Evolutionary conservation across 306 rosid genomes (phyloP), one percentile per base, ranked within the genome.

Genomic region (Mimosa bimucronata): DNA sequence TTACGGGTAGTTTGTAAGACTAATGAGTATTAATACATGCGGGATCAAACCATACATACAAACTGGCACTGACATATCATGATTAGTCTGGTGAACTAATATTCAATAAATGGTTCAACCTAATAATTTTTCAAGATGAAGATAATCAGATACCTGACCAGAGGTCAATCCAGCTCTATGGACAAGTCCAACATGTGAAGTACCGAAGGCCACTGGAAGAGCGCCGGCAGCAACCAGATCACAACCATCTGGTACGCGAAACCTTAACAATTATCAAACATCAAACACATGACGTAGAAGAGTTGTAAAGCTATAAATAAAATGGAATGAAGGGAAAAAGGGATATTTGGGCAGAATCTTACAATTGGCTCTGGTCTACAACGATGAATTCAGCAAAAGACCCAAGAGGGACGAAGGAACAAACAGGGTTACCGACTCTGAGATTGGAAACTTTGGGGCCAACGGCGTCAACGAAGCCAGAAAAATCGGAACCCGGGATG

Each of bases 161-260:
- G 97, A 78, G 23, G 74, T 69, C 85, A 95, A 88, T 2, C 83
- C 76, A 72, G 98, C 99, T 75, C 98, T 88, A 81, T 92, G 98
- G 29, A 89, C 83, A 30, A 95, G 98, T 8, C 92, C 99, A 25
- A 93, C 92, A 64, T 95, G 99, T 9, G 98, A 92, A 53, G 99
- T 95, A 31, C 99, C 99, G 80, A 82, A 95, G 6, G 97, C 98
- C 70, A 92, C 98, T 40, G 92, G 92, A 85, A 95, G 92, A 21
- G 98, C 98, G 2, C 89, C 96, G 13, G 99, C 98, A 34, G 90
- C 89, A 42, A 93, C 93, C 80, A 93, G 60, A 88, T 92, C 98
- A 84, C 98, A 92, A 64, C 92, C 97, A 46, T 89, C 93, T 25
- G 98, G 97, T 48, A 92, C 98, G 4, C 80, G 84, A 76, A 89